Conservation (phyloP, 805 yeast genomes). For the Tetrapisispora arboricola region DNA sequence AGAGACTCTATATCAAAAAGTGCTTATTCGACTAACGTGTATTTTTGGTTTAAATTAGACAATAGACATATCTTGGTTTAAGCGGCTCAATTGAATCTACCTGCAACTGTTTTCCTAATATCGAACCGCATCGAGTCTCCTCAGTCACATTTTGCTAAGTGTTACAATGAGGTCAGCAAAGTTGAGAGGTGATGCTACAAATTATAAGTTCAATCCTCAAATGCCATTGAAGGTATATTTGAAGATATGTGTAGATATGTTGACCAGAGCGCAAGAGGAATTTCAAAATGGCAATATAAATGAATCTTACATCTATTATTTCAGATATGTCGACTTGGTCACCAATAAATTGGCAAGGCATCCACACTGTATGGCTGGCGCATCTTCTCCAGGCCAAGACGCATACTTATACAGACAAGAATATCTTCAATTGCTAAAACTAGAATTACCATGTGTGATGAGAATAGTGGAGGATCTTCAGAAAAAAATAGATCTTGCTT, state of each 20-base stretch:
- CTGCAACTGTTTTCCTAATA: background rate
- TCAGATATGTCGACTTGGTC: conserved; percentile 45
- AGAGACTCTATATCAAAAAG: too few relatives aligned
- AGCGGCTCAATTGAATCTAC: too few relatives aligned
- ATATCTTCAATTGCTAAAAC: conserved; percentile 19
- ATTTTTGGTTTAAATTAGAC: too few relatives aligned
- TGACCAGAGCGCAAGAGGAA: conserved; percentile 34
- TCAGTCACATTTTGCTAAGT: background rate
- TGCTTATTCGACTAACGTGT: too few relatives aligned
- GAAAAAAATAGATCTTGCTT: conserved; percentile 13
- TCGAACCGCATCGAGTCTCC: background rate
- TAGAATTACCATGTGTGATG: conserved; percentile 27
- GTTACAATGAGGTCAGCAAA: conserved; percentile 3
- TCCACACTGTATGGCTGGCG: conserved; percentile 12
- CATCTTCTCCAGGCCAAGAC: conserved; percentile 2
- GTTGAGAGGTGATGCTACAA: conserved; percentile 36
- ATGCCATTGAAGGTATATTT: conserved; percentile 47
- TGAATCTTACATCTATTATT: conserved; percentile 46
- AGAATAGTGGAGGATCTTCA: conserved; percentile 23
- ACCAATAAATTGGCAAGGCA: conserved; percentile 24
- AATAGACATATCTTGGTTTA: too few relatives aligned
- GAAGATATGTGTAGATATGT: conserved; percentile 38
- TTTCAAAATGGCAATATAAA: conserved; percentile 32
- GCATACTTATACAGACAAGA: conserved; percentile 13
- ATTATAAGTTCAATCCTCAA: conserved; percentile 42